A percentile compares a stretch with the other conserved stretches of the same genome.
Evolutionary conservation across 495 filamentous ascomycete species (phyloP).

Genomic region (Astrothelium macrocarpum): DNA sequence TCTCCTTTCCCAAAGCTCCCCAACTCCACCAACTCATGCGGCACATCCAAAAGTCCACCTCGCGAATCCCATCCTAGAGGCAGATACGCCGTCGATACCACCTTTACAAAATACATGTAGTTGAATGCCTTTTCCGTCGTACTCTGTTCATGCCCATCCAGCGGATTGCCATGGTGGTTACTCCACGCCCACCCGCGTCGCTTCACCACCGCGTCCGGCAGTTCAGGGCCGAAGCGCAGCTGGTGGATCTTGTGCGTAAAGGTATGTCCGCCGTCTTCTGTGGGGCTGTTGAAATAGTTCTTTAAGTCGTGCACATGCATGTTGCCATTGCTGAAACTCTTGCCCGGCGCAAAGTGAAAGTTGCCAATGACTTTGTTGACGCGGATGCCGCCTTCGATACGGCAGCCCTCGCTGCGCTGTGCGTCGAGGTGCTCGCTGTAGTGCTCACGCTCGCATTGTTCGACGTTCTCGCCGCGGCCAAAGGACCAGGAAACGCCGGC

Average conservation of each 20-base stretch:
- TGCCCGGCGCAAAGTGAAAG: conserved; percentile 95
- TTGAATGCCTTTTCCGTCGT: conserved; percentile 80
- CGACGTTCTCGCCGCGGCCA: conserved; percentile 79
- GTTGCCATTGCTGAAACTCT: conserved; percentile 85
- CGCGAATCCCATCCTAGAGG: conserved; percentile 69
- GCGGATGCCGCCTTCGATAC: conserved; percentile 81
- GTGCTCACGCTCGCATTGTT: conserved; percentile 92
- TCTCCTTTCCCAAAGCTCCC: conserved; percentile 52
- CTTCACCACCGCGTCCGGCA: conserved; percentile 62
- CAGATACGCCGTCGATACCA: conserved; percentile 89
- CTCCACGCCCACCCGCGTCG: conserved; percentile 63
- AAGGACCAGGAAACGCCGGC: conserved; percentile 84
- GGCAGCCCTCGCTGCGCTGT: conserved; percentile 85
- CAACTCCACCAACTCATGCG: conserved; percentile 47
- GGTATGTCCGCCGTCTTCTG: conserved; percentile 57
- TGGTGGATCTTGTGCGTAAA: conserved; percentile 87
- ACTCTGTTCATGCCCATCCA: conserved; percentile 71
- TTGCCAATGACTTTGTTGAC: conserved; percentile 99
- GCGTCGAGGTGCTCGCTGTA: conserved; percentile 77
- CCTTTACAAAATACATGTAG: conserved; percentile 99
- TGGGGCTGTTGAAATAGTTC: conserved; percentile 72
- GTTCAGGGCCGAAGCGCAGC: conserved; percentile 85
- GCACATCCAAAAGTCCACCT: conserved; percentile 33
- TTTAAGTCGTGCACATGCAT: conserved; percentile 96
- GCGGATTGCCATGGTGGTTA: conserved; percentile 82